Evolutionary conservation across 345 rosid species (phyloP).

Genomic region (Erysimum cheiranthoides): DNA sequence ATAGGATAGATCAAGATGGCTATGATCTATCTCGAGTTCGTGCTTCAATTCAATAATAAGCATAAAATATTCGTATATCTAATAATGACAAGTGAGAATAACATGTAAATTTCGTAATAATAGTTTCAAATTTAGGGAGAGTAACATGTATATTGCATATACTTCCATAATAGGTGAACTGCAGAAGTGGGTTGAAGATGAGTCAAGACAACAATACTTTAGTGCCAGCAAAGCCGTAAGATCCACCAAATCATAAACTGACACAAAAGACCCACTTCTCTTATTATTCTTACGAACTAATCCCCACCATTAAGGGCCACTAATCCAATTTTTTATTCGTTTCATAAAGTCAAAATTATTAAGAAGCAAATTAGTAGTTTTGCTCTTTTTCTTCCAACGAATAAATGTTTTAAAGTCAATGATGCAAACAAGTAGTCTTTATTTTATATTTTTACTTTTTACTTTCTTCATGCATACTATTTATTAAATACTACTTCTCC

Average conservation of each 20-base stretch:
- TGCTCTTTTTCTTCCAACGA: slow-evolving; percentile 23
- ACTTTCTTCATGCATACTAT: slow-evolving; percentile 16
- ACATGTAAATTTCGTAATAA: neutral
- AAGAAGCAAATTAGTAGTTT: slow-evolving; percentile 31
- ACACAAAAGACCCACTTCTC: slow-evolving; percentile 47
- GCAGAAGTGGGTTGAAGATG: slow-evolving; percentile 47
- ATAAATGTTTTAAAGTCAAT: slow-evolving; percentile 35
- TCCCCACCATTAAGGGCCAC: slow-evolving; percentile 50
- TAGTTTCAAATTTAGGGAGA: slow-evolving; percentile 27
- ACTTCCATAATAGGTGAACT: slow-evolving; percentile 43
- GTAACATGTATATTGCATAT: slow-evolving; percentile 45
- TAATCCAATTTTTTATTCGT: slow-evolving; percentile 33
- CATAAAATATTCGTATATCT: slow-evolving; percentile 4
- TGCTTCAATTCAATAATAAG: slow-evolving; percentile 26
- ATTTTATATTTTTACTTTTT: slow-evolving; percentile 1
- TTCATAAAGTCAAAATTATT: slow-evolving; percentile 36
- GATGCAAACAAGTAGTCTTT: slow-evolving; percentile 36
- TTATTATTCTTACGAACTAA: slow-evolving; percentile 41
- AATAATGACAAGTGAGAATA: slow-evolving; percentile 26
- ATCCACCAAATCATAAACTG: slow-evolving; percentile 44
- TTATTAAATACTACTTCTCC: neutral
- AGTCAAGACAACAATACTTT: slow-evolving; percentile 46
- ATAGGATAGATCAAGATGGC: slow-evolving; percentile 8
- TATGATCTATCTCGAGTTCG: slow-evolving; percentile 6
- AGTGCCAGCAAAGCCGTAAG: slow-evolving; percentile 48